Evolutionary conservation across 371 early-diverging fungal species (phyloP), one percentile per base, ranked within the genome.

Genomic region (Lichtheimia hyalospora): DNA sequence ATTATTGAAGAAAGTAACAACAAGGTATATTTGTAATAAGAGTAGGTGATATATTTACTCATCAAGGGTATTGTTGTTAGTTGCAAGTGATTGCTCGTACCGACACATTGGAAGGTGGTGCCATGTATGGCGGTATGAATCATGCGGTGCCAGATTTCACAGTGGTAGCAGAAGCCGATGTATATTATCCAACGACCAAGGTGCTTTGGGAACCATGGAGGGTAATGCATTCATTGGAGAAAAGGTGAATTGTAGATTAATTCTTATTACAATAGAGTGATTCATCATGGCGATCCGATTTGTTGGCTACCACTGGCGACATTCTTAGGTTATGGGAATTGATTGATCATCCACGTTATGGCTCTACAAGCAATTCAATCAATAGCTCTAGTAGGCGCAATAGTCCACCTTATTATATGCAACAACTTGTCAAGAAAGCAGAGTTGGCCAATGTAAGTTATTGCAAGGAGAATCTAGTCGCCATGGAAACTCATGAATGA

Each of bases 291-390:
- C 60, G 71, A 14, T 69, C 84, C 3, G 92, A 92, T 61, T 71
- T 94, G 20, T 64, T 96, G 52, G 95, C 94, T 0, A 92, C 92
- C 3, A 83, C 92, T 1, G 91, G 92, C 14, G 96, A 95, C 66
- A 87, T 83, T 59, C 74, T 96, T 53, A 75, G 92, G 46, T 53
- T 96, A 13, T 94, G 94, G 93, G 92, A 93, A 49, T 70, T 89
- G 25, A 79, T 78, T 56, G 85, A 88, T 24, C 79, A 75, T 46
- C 64, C 73, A 5, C 67, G 68, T 1, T 61, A 63, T 48, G 61
- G 58, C 3, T 60, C 44, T 5, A 63, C 63, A 7, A 74, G 72
- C 53, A 76, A 70, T 60, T 77, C 75, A 20, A 81, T 83, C 61
- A 81, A 81, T 18, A 57, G 73, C 41, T 60, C 69, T n/a, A 56